A percentile compares a stretch with the other conserved stretches of the same genome.
These are phyloP conservation scores for Myxozyma sirexii DNA, from an alignment of 805 yeast genomes.

Conservation along the genomic window DNA sequence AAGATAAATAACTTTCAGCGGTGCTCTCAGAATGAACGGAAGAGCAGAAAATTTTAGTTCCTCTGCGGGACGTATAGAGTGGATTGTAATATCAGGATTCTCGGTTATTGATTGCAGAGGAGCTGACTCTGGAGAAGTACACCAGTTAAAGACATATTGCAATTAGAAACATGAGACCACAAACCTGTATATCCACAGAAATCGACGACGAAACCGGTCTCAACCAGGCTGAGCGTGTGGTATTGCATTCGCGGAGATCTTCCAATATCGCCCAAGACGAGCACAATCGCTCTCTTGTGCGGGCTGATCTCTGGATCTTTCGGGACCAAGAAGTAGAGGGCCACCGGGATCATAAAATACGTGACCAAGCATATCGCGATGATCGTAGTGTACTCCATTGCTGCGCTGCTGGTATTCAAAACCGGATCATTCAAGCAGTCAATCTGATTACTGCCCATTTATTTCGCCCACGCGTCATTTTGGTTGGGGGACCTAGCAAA, in stretches of 20 bases:
- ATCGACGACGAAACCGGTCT: conserved; percentile 70
- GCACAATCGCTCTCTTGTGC: conserved; percentile 62
- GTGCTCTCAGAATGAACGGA: conserved; percentile 62
- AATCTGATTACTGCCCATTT: not conserved
- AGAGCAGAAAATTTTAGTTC: conserved; percentile 36
- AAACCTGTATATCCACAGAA: conserved; percentile 70
- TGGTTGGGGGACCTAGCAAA: not conserved
- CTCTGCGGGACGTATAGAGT: conserved; percentile 39
- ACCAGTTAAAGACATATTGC: not conserved
- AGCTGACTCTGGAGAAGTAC: conserved; percentile 19
- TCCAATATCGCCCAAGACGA: conserved; percentile 91
- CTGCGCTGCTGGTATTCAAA: too few species aligned
- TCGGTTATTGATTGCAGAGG: conserved; percentile 37
- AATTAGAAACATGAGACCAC: too few species aligned
- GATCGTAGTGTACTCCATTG: not conserved
- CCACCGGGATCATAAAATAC: conserved; percentile 31
- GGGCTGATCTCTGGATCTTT: conserved; percentile 25
- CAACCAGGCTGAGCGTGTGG: conserved; percentile 80
- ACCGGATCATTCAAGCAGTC: too few species aligned
- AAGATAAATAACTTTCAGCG: conserved; percentile 59
- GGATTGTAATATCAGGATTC: conserved; percentile 39
- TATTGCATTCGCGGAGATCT: conserved; percentile 94
- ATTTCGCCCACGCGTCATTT: not conserved
- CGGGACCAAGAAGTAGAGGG: conserved; percentile 28
- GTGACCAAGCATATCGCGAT: conserved; percentile 21